Conservation (phyloP, 768 basidiomycete genomes). For the Postia placenta region DNA sequence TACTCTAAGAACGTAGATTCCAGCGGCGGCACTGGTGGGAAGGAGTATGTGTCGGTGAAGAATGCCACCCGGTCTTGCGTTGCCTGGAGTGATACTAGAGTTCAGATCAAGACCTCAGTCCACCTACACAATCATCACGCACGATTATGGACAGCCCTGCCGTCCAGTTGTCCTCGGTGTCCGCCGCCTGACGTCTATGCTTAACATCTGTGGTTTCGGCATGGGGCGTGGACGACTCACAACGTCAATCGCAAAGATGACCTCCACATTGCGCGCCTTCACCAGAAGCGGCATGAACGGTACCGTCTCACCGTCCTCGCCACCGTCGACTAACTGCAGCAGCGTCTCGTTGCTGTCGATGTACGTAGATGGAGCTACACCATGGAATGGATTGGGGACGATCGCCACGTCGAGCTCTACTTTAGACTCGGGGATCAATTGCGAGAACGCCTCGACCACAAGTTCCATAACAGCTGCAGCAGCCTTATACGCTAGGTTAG, state of each 20-base stretch:
- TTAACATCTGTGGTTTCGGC: no score
- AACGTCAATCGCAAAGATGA: slow-evolving; percentile 71
- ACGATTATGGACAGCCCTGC: slow-evolving; percentile 46
- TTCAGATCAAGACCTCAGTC: no score
- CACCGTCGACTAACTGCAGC: slow-evolving; percentile 66
- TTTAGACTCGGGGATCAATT: slow-evolving; percentile 4
- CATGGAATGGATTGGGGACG: slow-evolving; percentile 40
- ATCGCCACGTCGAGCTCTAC: slow-evolving; percentile 12
- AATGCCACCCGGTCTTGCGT: slow-evolving; percentile 39
- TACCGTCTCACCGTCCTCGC: slow-evolving; percentile 62
- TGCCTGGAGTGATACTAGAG: no score
- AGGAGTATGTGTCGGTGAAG: slow-evolving; percentile 24
- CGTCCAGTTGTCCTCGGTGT: slow-evolving; percentile 48
- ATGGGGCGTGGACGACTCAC: slow-evolving; percentile 15
- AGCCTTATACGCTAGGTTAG: no score
- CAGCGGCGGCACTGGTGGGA: slow-evolving; percentile 58
- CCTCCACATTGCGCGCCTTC: slow-evolving; percentile 61
- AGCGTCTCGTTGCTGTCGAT: slow-evolving; percentile 44
- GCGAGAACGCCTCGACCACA: slow-evolving; percentile 39
- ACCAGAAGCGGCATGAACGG: slow-evolving; percentile 71
- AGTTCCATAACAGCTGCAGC: slow-evolving; percentile 26
- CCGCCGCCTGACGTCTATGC: slow-evolving; percentile 41
- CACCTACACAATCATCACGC: no score
- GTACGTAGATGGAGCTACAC: slow-evolving; percentile 42
- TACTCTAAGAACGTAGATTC: slow-evolving; percentile 46